Base-by-base conservation (phyloP, 2,329 filamentous ascomycete genomes). In the Fusarium nanum region DNA sequence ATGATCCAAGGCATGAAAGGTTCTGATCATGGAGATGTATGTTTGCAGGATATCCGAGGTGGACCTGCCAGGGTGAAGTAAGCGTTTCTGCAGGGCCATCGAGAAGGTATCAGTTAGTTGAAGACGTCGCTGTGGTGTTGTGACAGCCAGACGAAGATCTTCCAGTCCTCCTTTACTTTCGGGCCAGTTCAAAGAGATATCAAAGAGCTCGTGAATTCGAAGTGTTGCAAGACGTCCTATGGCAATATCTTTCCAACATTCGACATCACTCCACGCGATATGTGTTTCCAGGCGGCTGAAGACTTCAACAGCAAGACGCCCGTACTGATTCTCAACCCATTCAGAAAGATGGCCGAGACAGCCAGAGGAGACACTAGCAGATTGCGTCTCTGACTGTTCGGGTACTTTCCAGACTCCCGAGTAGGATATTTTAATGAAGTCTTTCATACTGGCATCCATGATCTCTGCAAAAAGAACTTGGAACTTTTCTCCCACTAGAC, bases 161-260 rank as follows among this genome's bases (percentile, higher is more conserved):
- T 93, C 87, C 5, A 96, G 85, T 2, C 91, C 93, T 4, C 90
- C 90, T 57, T 86, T 84, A 70, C 91, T 93, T 37, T 85, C 80
- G 6, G 92, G 91, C 92, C 92, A 96, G 60, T 87, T 84, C 60
- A 92, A 85, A 47, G 94, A 89, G 75, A 95, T 94, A 75, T 94
- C 91, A 74, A 94, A 95, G 12, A 96, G 83, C 75, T 93, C 89
- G 10, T 86, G 84, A 47, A 91, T 92, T 45, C 93, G 87, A 49
- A 92, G 83, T 20, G 87, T 85, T 4, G 92, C 92, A 18, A 95
- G 84, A 46, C 90, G 87, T 5, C 87, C 87, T 46, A 93, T 79
- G 18, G 90, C 91, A 73, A 91, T 89, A 42, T 91, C 88, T 75
- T 91, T 91, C 87, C 91, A 93, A 67, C 88, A 88, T 68, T 89